phyloP scores from a whole-genome alignment of 768 basidiomycete species.

The Sporobolomyces roseus region DNA sequence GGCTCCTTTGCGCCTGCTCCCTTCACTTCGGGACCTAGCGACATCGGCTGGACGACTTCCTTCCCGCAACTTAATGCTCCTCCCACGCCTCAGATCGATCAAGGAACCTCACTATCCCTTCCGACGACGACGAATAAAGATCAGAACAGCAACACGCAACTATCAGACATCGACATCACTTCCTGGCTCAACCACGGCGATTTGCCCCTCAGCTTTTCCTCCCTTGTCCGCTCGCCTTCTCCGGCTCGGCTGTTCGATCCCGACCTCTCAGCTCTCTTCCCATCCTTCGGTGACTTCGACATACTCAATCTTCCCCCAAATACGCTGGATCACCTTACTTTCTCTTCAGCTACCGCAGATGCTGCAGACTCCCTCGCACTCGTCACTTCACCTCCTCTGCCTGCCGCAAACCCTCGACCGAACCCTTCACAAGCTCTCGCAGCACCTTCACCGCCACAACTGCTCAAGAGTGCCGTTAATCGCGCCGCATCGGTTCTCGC shows the following conservation, averaged over 20 bases:
- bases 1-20: neutral
- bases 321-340: neutral
- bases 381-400: neutral
- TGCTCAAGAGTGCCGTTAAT: neutral
- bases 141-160: neutral
- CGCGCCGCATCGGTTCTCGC: constrained; percentile 19
- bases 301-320: constrained; percentile 2
- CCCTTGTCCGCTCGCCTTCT: constrained; percentile 9
- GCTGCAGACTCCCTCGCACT: neutral
- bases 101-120: neutral
- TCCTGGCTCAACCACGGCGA: constrained; percentile 14
- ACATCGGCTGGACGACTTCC: constrained; percentile 10
- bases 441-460: neutral
- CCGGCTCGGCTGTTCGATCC: constrained; percentile 9
- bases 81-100: neutral
- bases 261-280: constrained; percentile 15
- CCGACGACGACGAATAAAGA: neutral
- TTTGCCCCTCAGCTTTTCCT: constrained; percentile 2
- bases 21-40: neutral
- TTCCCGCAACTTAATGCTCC: constrained; percentile 6
- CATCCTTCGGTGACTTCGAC: constrained; percentile 10
- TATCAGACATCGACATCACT: constrained; percentile 5
- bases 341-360: neutral
- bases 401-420: neutral
- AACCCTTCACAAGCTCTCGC: neutral